Base-by-base conservation (phyloP, 179 eudicot species). In the Pouteria campechiana region DNA sequence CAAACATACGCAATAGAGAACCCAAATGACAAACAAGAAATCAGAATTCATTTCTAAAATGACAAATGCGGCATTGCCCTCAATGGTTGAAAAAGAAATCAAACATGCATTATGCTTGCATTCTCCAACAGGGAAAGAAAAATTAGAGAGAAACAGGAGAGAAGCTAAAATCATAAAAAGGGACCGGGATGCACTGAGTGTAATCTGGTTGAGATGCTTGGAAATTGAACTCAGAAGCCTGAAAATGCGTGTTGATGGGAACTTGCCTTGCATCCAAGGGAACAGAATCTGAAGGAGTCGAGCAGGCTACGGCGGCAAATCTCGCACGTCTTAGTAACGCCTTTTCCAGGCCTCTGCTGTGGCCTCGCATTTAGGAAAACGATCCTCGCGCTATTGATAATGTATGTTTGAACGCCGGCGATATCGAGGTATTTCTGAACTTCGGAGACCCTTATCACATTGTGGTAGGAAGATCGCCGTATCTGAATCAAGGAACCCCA, bases 241-340 rank as follows among this genome's bases (percentile, higher is more conserved):
- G n/a, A n/a, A n/a, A n/a, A n/a, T n/a, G n/a, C n/a, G n/a, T n/a
- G n/a, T n/a, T n/a, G n/a, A 8, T 1, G 14, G 6, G 21, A 13
- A 3, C 24, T 11, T 8, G 68, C 78, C 78, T 72, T 72, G 67
- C 78, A 72, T 13, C 71, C 74, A 12, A 72, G 71, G n/a, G 78
- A 72, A 48, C 78, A 72, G 64, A 72, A 72, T 22, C 74, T 45
- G 68, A 60, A 72, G 40, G 64, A 43, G 25, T 72, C 78, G 1
- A 62, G 71, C 5, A 72, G 74, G 36, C 78, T 65, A 1, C 78
- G 63, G 4, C 60, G 55, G 41, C 78, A 72, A 11, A 68, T 50
- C 37, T 64, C 57, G 16, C 78, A 72, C n/a, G 70, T 64, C 43
- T 59, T 59, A 33, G 71, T 68, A 24, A 72, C 68, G 3, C 78